These are phyloP conservation scores for Sapria himalayana DNA, from an alignment of 345 rosid genomes.

Conservation along the genomic window DNA sequence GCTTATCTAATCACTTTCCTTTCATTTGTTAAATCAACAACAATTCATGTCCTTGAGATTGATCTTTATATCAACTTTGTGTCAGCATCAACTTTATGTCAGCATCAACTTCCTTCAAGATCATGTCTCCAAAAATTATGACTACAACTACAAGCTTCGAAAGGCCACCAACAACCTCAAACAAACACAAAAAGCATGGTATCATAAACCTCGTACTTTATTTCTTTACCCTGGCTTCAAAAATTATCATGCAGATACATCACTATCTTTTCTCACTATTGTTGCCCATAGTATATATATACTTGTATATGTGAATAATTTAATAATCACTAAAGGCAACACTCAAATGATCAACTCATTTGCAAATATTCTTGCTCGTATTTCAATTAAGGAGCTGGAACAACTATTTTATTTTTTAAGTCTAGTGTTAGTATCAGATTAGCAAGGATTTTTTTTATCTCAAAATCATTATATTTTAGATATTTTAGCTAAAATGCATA, in stretches of 20 bases:
- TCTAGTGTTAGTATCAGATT: no score
- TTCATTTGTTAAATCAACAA: no score
- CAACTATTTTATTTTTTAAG: no score
- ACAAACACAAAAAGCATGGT: not conserved
- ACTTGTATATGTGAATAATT: not conserved
- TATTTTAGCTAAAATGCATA: not conserved
- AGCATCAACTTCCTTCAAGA: not conserved
- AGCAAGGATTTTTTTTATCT: no score
- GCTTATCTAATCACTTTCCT: no score
- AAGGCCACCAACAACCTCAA: not conserved
- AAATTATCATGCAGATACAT: not conserved
- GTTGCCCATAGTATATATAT: not conserved
- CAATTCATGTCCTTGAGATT: no score
- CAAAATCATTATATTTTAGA: not conserved
- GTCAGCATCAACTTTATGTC: no score
- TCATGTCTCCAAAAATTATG: not conserved
- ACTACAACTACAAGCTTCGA: not conserved
- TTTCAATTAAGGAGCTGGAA: no score
- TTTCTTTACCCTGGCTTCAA: not conserved
- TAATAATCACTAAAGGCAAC: not conserved
- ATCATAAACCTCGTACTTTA: not conserved
- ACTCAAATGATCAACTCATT: not conserved
- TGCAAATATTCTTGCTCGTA: no score
- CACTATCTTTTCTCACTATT: not conserved
- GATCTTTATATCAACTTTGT: no score